Base-by-base conservation (phyloP, 768 basidiomycete species). In the Sarcodon sp. region DNA sequence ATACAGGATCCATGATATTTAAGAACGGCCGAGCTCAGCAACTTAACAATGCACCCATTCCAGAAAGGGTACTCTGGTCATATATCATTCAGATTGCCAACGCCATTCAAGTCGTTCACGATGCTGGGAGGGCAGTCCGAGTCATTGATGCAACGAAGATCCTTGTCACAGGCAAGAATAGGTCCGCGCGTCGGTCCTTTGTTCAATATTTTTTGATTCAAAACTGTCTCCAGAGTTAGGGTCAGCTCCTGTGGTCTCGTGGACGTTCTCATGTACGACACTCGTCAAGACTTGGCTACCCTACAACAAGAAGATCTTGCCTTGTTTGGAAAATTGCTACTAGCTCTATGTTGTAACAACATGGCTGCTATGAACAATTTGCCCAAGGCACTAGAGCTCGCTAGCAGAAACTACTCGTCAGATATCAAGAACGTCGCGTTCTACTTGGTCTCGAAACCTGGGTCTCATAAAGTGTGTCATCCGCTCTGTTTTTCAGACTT, bases 21-120 rank as follows among this genome's bases (percentile, higher is more conserved):
- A 55, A 64, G 46, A 60, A 60, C 51, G 67, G 61, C 31, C 68
- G 66, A 41, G 58, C 64, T 7, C 62, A 61, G 38, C 63, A 65
- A 12, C 27, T 13, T 7, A 68, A 69, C 34, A 45, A 53, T 2
- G 47, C 50, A 12, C 51, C 47, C 33, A 66, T 98, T 16, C 73
- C 85, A 0, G 96, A 99, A 61, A 72, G 82, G 13, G 79, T 82
- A 0, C 60, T 99, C 3, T 99, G 96, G 96, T 83, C 84, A 3
- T 97, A 92, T 58, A 78, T 96, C 44, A 75, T 90, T 16, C 96
- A 99, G 62, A 78, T 97, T 48, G 81, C 85, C 4, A 82, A 76
- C 51, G 93, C 88, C 1, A 78, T 98, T 63, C 90, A 85, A 64
- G 77, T 76, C 41, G 81, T 87, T 0, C 96, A 99, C 59, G 82